Conservation (phyloP, 2,329 filamentous ascomycete genomes). For the Torrubiella hemipterigena region DNA sequence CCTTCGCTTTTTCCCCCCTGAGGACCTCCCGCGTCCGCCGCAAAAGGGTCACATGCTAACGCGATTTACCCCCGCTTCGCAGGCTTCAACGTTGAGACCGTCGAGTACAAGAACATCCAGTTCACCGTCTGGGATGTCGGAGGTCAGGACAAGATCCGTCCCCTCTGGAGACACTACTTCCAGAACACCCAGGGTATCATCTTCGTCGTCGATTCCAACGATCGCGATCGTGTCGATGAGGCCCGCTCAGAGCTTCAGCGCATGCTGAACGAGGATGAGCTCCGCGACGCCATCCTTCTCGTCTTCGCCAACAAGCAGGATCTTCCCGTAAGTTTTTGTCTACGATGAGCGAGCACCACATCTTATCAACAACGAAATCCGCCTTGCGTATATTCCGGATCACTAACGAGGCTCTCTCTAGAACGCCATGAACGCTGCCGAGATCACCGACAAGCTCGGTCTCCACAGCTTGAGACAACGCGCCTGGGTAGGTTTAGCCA, state of each 20-base stretch:
- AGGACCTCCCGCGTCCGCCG: constrained; percentile 4
- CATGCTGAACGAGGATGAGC: constrained; percentile 98
- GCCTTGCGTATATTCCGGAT: too few species aligned
- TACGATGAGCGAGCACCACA: constrained; percentile 2
- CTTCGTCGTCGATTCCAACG: constrained; percentile 98
- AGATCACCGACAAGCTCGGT: constrained; percentile 99
- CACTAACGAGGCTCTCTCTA: constrained; percentile 24
- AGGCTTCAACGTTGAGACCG: constrained; percentile 99
- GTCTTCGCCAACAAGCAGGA: constrained; percentile 99
- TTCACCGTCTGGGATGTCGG: constrained; percentile 99
- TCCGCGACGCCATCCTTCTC: constrained; percentile 89
- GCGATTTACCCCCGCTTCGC: constrained; percentile 4
- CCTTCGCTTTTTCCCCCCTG: constrained; percentile 1
- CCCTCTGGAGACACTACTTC: constrained; percentile 99
- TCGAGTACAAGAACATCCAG: constrained; percentile 99
- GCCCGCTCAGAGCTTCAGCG: constrained; percentile 92
- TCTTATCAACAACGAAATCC: constrained; percentile 1
- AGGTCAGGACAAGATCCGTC: constrained; percentile 99
- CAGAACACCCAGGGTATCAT: constrained; percentile 99
- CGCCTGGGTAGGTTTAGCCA: constrained; percentile 70
- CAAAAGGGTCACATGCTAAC: constrained; percentile 11
- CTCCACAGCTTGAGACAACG: constrained; percentile 98
- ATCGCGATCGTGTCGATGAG: constrained; percentile 95
- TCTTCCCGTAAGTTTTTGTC: constrained; percentile 62
- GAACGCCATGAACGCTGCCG: constrained; percentile 99